phyloP scores from a whole-genome alignment of 495 filamentous ascomycete species.

The Aspergillus coremiiformis region DNA sequence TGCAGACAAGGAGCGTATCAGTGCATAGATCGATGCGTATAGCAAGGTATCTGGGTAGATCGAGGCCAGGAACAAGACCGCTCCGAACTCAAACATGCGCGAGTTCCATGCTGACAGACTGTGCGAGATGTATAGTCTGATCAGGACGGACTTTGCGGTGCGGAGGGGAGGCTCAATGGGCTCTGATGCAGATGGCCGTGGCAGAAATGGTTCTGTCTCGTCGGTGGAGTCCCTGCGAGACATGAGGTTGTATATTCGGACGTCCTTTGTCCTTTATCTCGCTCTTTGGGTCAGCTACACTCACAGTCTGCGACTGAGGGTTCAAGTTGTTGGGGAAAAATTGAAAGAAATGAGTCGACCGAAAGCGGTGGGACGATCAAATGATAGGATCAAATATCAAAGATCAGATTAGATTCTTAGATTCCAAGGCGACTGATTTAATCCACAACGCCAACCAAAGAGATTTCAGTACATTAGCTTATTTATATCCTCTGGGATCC shows the following conservation, averaged over 20 bases:
- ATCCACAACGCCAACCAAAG: too few relatives aligned
- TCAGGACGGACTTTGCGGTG: background rate
- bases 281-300: background rate
- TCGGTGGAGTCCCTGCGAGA: background rate
- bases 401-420: too few relatives aligned
- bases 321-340: background rate
- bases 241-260: background rate
- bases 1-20: slow-evolving; percentile 24
- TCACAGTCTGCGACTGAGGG: background rate
- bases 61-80: slow-evolving; percentile 53
- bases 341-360: too few relatives aligned
- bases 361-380: background rate
- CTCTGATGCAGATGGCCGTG: background rate
- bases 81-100: slow-evolving; percentile 59
- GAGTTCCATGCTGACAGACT: slow-evolving; percentile 66
- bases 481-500: too few relatives aligned
- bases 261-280: background rate
- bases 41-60: slow-evolving; percentile 50
- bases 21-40: slow-evolving; percentile 35
- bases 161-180: background rate
- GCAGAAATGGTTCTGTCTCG: background rate
- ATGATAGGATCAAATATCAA: too few relatives aligned
- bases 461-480: too few relatives aligned
- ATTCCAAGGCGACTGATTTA: too few relatives aligned
- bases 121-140: slow-evolving; percentile 46